Conservation (phyloP, 31 red algal species). For the Odonthalia washingtoniensis region DNA sequence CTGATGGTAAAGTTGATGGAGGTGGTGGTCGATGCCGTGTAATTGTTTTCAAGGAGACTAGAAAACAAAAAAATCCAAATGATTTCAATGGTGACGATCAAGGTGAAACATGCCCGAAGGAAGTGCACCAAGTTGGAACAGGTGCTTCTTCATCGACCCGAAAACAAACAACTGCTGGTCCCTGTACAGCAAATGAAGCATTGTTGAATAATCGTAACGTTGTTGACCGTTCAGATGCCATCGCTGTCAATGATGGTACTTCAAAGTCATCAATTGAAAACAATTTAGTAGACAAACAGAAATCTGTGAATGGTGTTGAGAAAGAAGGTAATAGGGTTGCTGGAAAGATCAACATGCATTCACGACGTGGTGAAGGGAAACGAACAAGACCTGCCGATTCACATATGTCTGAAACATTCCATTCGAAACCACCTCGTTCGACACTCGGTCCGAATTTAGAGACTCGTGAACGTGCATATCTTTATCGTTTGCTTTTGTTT, state of each 20-base stretch:
- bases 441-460: conserved; percentile 27
- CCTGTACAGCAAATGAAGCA: not conserved
- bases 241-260: not conserved
- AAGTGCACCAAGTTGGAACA: not conserved
- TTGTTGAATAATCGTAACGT: not conserved
- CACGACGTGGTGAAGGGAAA: not conserved
- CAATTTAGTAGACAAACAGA: not conserved
- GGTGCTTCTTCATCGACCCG: not conserved
- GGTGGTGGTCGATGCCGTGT: conserved; percentile 67
- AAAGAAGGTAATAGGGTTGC: not conserved
- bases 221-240: not conserved
- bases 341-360: not conserved
- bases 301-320: no score
- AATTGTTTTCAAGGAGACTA: conserved; percentile 51
- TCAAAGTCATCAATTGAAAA: not conserved
- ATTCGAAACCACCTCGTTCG: conserved; percentile 6
- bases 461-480: not conserved
- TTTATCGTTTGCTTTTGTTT: conserved; percentile 48
- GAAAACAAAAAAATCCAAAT: conserved; percentile 2
- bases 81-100: not conserved
- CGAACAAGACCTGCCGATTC: not conserved
- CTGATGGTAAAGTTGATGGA: conserved; percentile 48
- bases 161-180: not conserved
- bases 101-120: not conserved
- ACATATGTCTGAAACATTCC: not conserved